Evolutionary conservation across 306 rosid genomes (phyloP).

Genomic region (Dalbergia oliveri): DNA sequence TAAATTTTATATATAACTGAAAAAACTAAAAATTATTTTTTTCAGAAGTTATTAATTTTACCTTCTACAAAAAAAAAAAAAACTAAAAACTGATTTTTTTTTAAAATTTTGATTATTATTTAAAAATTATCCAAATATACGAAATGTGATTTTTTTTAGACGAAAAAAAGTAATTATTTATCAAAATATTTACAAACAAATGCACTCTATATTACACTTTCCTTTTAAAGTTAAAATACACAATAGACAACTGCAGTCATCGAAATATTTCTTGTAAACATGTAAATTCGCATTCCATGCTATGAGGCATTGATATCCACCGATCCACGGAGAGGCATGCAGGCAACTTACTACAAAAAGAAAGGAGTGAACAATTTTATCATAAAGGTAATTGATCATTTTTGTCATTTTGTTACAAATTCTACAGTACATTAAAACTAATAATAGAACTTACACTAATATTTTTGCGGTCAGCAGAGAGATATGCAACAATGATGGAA

Average conservation of each 20-base stretch:
- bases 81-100: too few species aligned
- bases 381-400: conserved; percentile 4
- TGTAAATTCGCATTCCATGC: conserved; percentile 22
- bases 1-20: too few species aligned
- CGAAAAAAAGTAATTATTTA: too few species aligned
- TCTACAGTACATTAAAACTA: background rate
- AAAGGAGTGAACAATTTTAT: conserved; percentile 16
- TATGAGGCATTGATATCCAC: conserved; percentile 18
- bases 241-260: conserved; percentile 26
- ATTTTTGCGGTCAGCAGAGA: conserved; percentile 58
- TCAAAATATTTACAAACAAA: too few species aligned
- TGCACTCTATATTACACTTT: too few species aligned
- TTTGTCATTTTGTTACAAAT: conserved; percentile 24
- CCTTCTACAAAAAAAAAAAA: too few species aligned
- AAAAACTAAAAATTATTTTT: too few species aligned
- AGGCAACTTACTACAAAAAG: conserved; percentile 20
- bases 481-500: conserved; percentile 66
- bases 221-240: background rate
- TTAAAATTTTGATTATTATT: too few species aligned
- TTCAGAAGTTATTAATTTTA: too few species aligned
- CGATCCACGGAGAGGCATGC: conserved; percentile 24
- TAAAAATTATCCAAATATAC: too few species aligned
- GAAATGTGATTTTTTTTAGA: too few species aligned
- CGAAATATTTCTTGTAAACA: conserved; percentile 6
- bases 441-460: conserved; percentile 59